Evolutionary conservation across 768 basidiomycete genomes (phyloP), one percentile per base, ranked within the genome.

Genomic region (Hebeloma cylindrosporum): DNA sequence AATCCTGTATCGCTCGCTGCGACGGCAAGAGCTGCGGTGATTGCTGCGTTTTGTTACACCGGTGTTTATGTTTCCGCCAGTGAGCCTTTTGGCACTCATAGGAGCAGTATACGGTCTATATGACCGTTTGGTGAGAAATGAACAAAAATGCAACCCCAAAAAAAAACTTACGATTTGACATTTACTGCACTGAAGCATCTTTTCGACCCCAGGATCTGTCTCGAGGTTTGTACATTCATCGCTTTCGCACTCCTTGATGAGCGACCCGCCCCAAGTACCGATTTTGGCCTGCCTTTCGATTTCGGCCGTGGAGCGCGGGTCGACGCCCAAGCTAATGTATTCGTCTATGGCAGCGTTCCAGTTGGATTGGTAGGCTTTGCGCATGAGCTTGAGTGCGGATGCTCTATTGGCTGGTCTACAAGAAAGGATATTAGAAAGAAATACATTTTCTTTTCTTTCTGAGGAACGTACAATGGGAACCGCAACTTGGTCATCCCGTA

Each of bases 301-400:
- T 5, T 45, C 44, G 29, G 31, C 18, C 4, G 7, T 9, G 14
- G 35, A 14, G 11, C 44, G 44, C 0, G 14, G 5, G 29, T 45
- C 44, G 17, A 31, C 21, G 5, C 44, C 44, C 5, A 22, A 21
- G 5, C 18, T 21, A 16, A 45, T 45, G 36, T 45, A 45, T 14
- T 38, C 27, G 20, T 45, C 44, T 7, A 45, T 31, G 4, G 20
- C 11, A 10, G 8, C 20, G 36, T 45, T 45, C 44, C 44, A 45
- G 35, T 20, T 36, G 17, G 21, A 3, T 7, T 30, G 29, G 16
- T 30, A 16, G 29, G 29, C 29, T n/a, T n/a, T n/a, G n/a, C n/a
- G n/a, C n/a, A n/a, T n/a, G n/a, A n/a, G n/a, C n/a, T n/a, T n/a
- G n/a, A n/a, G n/a, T n/a, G n/a, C n/a, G n/a, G n/a, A n/a, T n/a